Evolutionary conservation across 345 rosid species (phyloP).

Genomic region (Salix brachista): DNA sequence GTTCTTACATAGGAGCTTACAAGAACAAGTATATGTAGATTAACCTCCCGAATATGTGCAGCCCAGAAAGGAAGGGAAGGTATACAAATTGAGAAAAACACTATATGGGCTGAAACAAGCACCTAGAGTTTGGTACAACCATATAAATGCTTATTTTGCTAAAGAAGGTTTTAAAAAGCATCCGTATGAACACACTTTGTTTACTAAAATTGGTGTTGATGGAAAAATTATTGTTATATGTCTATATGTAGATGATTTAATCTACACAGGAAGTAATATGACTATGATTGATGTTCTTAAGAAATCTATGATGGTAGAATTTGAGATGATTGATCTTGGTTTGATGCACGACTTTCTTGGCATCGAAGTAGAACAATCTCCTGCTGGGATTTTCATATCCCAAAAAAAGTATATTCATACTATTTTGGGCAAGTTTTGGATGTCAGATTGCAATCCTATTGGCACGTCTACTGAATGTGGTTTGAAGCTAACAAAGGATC

Average conservation of each 20-base stretch:
- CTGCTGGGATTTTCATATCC: background rate
- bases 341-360: background rate
- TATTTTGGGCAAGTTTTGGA: background rate
- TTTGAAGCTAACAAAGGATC: too few species aligned
- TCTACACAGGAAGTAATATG: background rate
- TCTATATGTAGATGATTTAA: background rate
- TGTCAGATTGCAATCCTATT: background rate
- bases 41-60: too few species aligned
- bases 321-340: background rate
- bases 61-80: too few species aligned
- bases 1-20: background rate
- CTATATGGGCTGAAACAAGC: too few species aligned
- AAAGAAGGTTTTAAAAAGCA: too few species aligned
- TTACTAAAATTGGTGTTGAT: too few species aligned
- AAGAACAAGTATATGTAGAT: too few species aligned
- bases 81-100: too few species aligned
- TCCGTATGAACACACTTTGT: too few species aligned
- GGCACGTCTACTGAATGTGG: rapidly evolving
- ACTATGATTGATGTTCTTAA: background rate
- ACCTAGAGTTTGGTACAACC: too few species aligned
- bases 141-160: too few species aligned
- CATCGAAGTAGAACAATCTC: background rate
- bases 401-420: background rate
- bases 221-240: too few species aligned
- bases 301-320: background rate